phyloP scores from a whole-genome alignment of 176 grass and related monocot genomes.

The Zoysia japonica region DNA sequence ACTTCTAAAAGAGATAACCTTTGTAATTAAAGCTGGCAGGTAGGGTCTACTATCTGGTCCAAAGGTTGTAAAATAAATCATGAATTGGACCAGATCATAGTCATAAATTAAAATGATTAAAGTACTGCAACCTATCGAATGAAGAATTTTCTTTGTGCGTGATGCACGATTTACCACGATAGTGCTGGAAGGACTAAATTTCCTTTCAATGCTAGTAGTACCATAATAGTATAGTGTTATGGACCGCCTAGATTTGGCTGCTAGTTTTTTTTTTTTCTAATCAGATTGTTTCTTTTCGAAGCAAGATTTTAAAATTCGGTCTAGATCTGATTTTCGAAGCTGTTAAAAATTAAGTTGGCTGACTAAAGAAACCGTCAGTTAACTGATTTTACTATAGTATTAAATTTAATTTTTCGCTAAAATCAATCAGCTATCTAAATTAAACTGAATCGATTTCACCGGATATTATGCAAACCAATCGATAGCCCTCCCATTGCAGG shows the following conservation, averaged over 20 bases:
- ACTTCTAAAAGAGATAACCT: not conserved
- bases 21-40: not conserved
- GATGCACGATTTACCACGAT: not conserved
- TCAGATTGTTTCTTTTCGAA: not conserved
- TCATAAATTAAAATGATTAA: not conserved
- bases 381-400: too few species aligned
- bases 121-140: not conserved
- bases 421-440: too few species aligned
- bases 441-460: too few species aligned
- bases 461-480: too few species aligned
- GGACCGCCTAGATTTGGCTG: not conserved
- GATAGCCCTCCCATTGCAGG: too few species aligned
- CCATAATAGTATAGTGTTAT: not conserved
- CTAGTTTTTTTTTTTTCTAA: not conserved
- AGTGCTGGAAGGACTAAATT: not conserved
- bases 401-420: too few species aligned
- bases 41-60: not conserved
- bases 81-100: too few species aligned
- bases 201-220: slow-evolving; percentile 13
- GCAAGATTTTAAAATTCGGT: too few species aligned
- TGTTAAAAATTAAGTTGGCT: too few species aligned
- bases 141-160: not conserved
- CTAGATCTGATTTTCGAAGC: too few species aligned
- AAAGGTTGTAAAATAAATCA: too few species aligned
- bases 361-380: too few species aligned